Evolutionary conservation across 2,329 filamentous ascomycete species (phyloP).

Genomic region (Fusarium devonianum): DNA sequence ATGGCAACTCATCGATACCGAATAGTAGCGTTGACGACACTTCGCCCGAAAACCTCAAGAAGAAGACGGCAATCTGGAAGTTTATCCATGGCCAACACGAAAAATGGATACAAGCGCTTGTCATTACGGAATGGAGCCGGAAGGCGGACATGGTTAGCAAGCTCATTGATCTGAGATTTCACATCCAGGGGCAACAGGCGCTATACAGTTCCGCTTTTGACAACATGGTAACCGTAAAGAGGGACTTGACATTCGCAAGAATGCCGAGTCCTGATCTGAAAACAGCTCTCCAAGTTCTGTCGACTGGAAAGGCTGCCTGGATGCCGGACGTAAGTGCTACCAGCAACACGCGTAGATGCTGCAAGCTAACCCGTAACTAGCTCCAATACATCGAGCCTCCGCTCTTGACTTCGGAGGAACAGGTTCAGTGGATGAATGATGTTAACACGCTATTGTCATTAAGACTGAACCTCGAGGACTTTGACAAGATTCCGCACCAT

Average conservation of each 20-base stretch:
- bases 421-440: slow-evolving; percentile 77
- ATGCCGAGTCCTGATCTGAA: slow-evolving; percentile 90
- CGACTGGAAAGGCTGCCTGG: slow-evolving; percentile 77
- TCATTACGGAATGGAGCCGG: slow-evolving; percentile 89
- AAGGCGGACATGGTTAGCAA: slow-evolving; percentile 81
- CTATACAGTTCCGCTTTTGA: slow-evolving; percentile 68
- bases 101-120: slow-evolving; percentile 91
- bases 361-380: slow-evolving; percentile 53
- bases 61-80: slow-evolving; percentile 77
- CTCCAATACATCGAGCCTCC: slow-evolving; percentile 80
- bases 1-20: slow-evolving; percentile 55
- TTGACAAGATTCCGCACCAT: slow-evolving; percentile 74
- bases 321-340: slow-evolving; percentile 73
- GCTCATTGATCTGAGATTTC: slow-evolving; percentile 84
- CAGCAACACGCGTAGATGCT: background rate
- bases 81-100: slow-evolving; percentile 82
- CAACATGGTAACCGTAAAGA: slow-evolving; percentile 74
- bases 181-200: slow-evolving; percentile 70
- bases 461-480: slow-evolving; percentile 84
- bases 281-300: slow-evolving; percentile 85
- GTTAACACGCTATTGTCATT: slow-evolving; percentile 85
- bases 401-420: slow-evolving; percentile 72
- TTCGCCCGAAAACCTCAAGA: slow-evolving; percentile 71
- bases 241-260: slow-evolving; percentile 73
- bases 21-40: slow-evolving; percentile 58